Conservation (phyloP, 148 eudicot species). For the Chenopodium album region DNA sequence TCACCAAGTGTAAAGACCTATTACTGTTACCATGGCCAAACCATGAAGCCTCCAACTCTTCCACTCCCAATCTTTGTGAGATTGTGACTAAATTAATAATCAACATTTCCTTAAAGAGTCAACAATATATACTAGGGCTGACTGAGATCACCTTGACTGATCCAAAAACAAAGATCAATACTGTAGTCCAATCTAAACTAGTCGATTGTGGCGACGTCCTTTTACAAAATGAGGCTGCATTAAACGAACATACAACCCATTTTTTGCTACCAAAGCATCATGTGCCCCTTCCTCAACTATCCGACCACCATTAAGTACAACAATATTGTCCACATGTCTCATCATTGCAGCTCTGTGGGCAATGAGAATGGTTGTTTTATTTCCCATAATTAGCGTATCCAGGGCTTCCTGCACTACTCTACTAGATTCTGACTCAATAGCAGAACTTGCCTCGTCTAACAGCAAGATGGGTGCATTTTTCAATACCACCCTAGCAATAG, state of each 20-base stretch:
- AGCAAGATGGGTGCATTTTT: conserved; percentile 95
- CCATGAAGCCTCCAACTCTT: conserved; percentile 11
- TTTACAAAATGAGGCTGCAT: conserved; percentile 96
- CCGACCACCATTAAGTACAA: conserved; percentile 90
- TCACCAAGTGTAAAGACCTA: conserved; percentile 19
- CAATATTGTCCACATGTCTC: conserved; percentile 95
- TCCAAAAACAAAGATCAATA: background rate
- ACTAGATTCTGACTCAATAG: conserved; percentile 95
- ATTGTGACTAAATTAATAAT: conserved; percentile 9
- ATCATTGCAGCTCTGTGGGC: conserved; percentile 98
- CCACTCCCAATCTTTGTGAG: background rate
- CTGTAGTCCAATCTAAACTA: conserved; percentile 29
- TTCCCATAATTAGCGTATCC: conserved; percentile 90
- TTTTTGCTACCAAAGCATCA: conserved; percentile 69
- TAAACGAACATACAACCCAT: conserved; percentile 81
- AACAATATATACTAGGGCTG: conserved; percentile 19
- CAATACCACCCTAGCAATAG: conserved; percentile 84
- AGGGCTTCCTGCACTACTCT: conserved; percentile 97
- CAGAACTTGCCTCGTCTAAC: conserved; percentile 94
- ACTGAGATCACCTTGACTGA: conserved; percentile 1
- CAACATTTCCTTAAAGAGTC: conserved; percentile 23
- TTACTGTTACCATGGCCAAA: conserved; percentile 10
- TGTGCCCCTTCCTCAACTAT: conserved; percentile 93
- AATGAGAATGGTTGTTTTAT: conserved; percentile 84
- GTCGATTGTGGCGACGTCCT: conserved; percentile 86